Conservation (phyloP, 2,329 filamentous ascomycete genomes). For the Aspergillus hortae region DNA sequence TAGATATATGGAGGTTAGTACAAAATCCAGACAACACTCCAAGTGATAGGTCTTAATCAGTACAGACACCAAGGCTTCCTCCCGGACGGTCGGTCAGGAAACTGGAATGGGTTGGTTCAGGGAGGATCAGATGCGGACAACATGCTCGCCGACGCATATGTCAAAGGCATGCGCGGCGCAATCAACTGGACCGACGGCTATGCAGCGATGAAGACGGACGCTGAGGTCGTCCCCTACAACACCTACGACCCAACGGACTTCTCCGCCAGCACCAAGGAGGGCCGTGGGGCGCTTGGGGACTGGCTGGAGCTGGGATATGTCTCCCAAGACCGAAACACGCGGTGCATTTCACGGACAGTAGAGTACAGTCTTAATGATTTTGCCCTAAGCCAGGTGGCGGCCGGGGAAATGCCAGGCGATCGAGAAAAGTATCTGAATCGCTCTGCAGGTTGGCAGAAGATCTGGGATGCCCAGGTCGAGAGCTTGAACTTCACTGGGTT, state of each 20-base stretch:
- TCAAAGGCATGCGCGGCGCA: slow-evolving; percentile 62
- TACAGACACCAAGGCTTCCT: slow-evolving; percentile 51
- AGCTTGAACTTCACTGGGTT: slow-evolving; percentile 55
- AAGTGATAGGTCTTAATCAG: not conserved
- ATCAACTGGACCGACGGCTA: slow-evolving; percentile 65
- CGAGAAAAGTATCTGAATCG: slow-evolving; percentile 57
- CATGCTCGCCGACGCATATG: slow-evolving; percentile 67
- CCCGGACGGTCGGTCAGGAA: slow-evolving; percentile 64
- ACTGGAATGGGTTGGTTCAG: slow-evolving; percentile 61
- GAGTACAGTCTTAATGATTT: slow-evolving; percentile 67
- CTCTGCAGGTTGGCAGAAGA: slow-evolving; percentile 68
- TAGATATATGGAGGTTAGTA: slow-evolving; percentile 64
- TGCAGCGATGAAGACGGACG: slow-evolving; percentile 63
- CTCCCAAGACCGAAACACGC: slow-evolving; percentile 52
- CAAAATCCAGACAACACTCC: not conserved
- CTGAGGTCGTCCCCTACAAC: slow-evolving; percentile 60
- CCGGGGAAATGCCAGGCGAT: slow-evolving; percentile 46
- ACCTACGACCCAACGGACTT: slow-evolving; percentile 54
- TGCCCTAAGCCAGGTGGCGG: slow-evolving; percentile 55
- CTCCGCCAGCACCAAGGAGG: slow-evolving; percentile 63
- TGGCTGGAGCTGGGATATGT: slow-evolving; percentile 66
- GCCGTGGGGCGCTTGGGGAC: slow-evolving; percentile 64
- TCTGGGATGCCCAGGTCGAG: slow-evolving; percentile 60
- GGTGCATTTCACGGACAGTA: slow-evolving; percentile 63
- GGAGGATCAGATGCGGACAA: slow-evolving; percentile 70